Conservation (phyloP, 805 yeast genomes). For the Scheffersomyces spartinae region DNA sequence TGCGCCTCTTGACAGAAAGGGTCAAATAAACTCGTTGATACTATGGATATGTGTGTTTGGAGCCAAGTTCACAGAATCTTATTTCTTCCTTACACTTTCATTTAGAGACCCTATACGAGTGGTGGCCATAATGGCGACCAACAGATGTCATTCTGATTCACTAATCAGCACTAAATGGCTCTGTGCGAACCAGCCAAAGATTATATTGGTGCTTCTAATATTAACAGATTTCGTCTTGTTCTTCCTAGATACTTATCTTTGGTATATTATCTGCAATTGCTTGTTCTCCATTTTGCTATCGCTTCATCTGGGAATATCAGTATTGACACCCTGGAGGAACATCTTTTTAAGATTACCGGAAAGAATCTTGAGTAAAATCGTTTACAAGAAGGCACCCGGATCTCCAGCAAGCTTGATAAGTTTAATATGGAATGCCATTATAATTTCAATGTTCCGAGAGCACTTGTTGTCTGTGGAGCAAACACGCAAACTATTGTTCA, state of each 20-base stretch:
- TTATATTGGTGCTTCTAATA: constrained; percentile 42
- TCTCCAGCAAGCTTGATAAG: constrained; percentile 38
- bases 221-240: constrained; percentile 58
- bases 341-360: constrained; percentile 67
- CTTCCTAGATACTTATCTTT: constrained; percentile 70
- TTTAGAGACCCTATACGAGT: constrained; percentile 66
- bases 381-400: constrained; percentile 32
- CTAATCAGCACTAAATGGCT: constrained; percentile 36
- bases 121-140: constrained; percentile 41
- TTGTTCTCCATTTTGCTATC: constrained; percentile 62
- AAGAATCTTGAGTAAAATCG: constrained; percentile 59
- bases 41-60: constrained; percentile 59
- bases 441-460: constrained; percentile 73
- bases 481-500: too few relatives aligned
- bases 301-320: constrained; percentile 64
- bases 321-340: constrained; percentile 86
- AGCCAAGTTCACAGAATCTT: constrained; percentile 66
- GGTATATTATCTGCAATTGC: constrained; percentile 80
- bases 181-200: constrained; percentile 45
- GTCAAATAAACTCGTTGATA: constrained; percentile 50
- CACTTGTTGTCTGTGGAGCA: constrained; percentile 64
- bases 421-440: constrained; percentile 76
- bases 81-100: constrained; percentile 64
- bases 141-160: constrained; percentile 57
- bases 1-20: constrained; percentile 39